Conservation (phyloP, 306 rosid species). For the Arachis stenosperma region DNA sequence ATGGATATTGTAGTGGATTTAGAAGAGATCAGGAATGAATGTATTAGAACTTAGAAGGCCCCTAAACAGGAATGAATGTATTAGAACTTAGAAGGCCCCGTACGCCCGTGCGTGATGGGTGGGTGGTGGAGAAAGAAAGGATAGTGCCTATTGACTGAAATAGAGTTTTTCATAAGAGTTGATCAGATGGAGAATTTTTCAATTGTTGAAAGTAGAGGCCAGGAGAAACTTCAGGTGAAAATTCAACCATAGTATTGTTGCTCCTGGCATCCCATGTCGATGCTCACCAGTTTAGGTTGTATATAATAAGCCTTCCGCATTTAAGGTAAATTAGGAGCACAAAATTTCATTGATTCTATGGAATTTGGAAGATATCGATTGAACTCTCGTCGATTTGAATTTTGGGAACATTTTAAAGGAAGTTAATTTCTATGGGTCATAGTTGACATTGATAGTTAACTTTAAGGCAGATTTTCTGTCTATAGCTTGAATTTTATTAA, state of each 20-base stretch:
- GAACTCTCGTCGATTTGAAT: neutral
- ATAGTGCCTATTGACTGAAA: neutral
- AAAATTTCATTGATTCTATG: slow-evolving; percentile 6
- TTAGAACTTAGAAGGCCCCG: too few relatives aligned
- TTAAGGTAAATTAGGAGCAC: slow-evolving; percentile 24
- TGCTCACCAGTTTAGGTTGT: slow-evolving; percentile 6
- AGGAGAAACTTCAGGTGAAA: neutral
- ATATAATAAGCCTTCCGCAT: neutral
- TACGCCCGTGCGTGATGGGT: too few relatives aligned
- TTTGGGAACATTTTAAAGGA: slow-evolving; percentile 12
- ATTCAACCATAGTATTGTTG: neutral
- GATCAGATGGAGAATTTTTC: neutral
- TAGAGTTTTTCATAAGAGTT: neutral
- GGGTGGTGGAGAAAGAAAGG: neutral
- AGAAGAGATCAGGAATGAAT: neutral
- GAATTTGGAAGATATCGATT: slow-evolving; percentile 5
- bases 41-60: neutral
- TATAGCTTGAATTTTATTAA: slow-evolving; percentile 12
- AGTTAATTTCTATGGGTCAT: slow-evolving; percentile 15
- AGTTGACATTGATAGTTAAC: slow-evolving; percentile 13
- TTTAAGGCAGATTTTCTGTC: neutral
- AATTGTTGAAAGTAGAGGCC: neutral
- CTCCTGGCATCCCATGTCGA: neutral
- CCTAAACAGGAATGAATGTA: neutral
- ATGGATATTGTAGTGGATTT: neutral